Conservation (phyloP, 2,329 filamentous ascomycete species). For the Stagonosporopsis vannaccii region DNA sequence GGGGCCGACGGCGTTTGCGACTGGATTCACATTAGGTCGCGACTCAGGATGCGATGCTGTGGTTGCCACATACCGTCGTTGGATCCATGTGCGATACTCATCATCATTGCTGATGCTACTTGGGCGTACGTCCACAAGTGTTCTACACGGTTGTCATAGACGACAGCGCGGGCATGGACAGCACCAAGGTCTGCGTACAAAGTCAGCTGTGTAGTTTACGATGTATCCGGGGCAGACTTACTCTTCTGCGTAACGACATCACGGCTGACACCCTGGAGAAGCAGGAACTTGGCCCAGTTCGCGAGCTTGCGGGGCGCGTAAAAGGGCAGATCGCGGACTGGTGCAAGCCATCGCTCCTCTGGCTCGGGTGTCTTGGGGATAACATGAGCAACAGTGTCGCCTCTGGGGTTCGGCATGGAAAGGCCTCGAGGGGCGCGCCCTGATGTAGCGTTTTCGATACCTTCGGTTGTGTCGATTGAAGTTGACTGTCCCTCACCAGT, state of each 20-base stretch:
- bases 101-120: slow-evolving; percentile 68
- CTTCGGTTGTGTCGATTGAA: slow-evolving; percentile 18
- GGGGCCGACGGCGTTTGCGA: slow-evolving; percentile 62
- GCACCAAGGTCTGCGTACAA: slow-evolving; percentile 36
- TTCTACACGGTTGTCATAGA: slow-evolving; percentile 57
- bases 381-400: slow-evolving; percentile 14
- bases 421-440: slow-evolving; percentile 12
- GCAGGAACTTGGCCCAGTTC: slow-evolving; percentile 53
- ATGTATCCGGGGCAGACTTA: slow-evolving; percentile 2
- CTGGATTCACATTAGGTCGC: slow-evolving; percentile 25
- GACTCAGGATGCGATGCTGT: too few relatives aligned
- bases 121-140: slow-evolving; percentile 56
- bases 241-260: slow-evolving; percentile 53
- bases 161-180: slow-evolving; percentile 51
- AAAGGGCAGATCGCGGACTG: slow-evolving; percentile 44
- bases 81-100: slow-evolving; percentile 75
- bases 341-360: slow-evolving; percentile 43
- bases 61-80: slow-evolving; percentile 57
- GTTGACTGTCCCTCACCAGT: slow-evolving; percentile 9
- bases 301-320: slow-evolving; percentile 39
- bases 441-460: slow-evolving; percentile 20
- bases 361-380: slow-evolving; percentile 40
- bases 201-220: background rate
- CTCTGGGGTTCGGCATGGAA: slow-evolving; percentile 6
- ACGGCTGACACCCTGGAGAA: slow-evolving; percentile 53